Base-by-base conservation (phyloP, 371 early-diverging fungal genomes). In the Syncephalastrum monosporum region DNA sequence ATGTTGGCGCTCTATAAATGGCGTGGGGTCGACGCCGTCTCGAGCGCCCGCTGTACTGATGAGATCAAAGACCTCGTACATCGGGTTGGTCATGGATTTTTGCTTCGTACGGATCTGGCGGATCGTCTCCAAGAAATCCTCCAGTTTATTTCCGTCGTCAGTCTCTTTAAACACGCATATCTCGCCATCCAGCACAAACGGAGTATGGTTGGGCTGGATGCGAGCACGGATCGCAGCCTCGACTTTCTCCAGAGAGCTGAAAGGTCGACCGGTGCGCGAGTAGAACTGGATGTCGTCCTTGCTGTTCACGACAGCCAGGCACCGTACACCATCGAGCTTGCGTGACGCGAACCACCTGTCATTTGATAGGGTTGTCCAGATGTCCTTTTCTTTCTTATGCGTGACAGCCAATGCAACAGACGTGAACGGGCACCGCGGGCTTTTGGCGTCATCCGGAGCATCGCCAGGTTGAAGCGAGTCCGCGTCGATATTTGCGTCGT, bases 311-410 rank as follows among this genome's bases (percentile, higher is more conserved):
- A 75, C 42, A 0, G 82, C 64, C 25, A 85, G 46, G 29, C 83
- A 82, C 6, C 86, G 74, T 4, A 84, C 76, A 2, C 86, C 86
- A 52, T 85, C 86, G 59, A 84, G 38, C 50, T 85, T 85, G 24
- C 83, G 67, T 1, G 86, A 85, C 1, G 66, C 82, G 50, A 72
- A 77, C 82, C 81, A 85, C 15, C 43, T 56, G 2, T 45, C 41
- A 16, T 48, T 45, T 15, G 48, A 33, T 3, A 64, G 16, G 2
- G 38, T 33, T 10, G 38, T 33, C 38, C 38, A 33, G 10, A 33
- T 33, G 10, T 33, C 38, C 38, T n/a, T 60, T 33, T 0, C 24
- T n/a, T 13, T 55, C 25, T 10, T 57, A 17, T 63, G 49, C 6
- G 67, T 60, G 1, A 65, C 54, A 3, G 77, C 81, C 25, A 83